Evolutionary conservation across 495 filamentous ascomycete genomes (phyloP).

Genomic region (Penicillium parvum): DNA sequence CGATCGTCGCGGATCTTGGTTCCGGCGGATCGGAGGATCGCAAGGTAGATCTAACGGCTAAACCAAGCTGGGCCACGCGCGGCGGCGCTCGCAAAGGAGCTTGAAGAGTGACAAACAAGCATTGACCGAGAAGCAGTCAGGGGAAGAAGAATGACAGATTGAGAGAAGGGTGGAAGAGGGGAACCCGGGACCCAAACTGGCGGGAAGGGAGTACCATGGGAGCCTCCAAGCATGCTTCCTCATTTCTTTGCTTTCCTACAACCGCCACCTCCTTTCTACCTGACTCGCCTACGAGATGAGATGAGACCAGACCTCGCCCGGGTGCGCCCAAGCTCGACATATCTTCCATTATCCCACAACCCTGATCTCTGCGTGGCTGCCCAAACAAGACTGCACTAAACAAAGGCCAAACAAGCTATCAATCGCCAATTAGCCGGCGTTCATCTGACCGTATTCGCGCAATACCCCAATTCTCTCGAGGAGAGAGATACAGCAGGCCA

Average conservation of each 20-base stretch:
- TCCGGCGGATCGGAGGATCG: slow-evolving; percentile 16
- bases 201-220: slow-evolving; percentile 20
- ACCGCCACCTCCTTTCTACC: not conserved
- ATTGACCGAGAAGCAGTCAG: not conserved
- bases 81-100: too few relatives aligned
- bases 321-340: too few relatives aligned
- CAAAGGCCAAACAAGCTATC: too few relatives aligned
- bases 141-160: slow-evolving; percentile 35
- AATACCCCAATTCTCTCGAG: too few relatives aligned
- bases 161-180: slow-evolving; percentile 9
- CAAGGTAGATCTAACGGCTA: slow-evolving; percentile 7
- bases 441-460: too few relatives aligned
- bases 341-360: too few relatives aligned
- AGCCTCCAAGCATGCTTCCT: not conserved
- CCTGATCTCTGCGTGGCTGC: too few relatives aligned
- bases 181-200: slow-evolving; percentile 8
- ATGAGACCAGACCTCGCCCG: too few relatives aligned
- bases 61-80: not conserved
- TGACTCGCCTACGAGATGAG: not conserved
- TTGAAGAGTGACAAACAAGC: too few relatives aligned
- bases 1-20: slow-evolving; percentile 10
- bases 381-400: too few relatives aligned
- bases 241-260: not conserved
- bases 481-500: too few relatives aligned
- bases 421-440: too few relatives aligned